These are phyloP conservation scores for Fusarium subtropicale DNA, from an alignment of 2,329 filamentous ascomycete species.

Conservation along the genomic window DNA sequence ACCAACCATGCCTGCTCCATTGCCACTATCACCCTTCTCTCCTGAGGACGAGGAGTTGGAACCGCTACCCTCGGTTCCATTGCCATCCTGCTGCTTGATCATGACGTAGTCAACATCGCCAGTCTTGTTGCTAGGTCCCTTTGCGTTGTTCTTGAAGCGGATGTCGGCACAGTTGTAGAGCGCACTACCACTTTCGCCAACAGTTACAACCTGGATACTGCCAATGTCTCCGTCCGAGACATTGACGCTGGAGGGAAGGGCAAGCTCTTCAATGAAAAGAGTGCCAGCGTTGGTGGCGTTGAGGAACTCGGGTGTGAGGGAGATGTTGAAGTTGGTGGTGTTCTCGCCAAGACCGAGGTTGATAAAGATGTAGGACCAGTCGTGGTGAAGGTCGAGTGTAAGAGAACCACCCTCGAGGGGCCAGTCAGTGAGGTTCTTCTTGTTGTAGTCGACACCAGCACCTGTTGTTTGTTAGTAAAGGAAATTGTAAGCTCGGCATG, in stretches of 20 bases:
- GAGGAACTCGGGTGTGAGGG: slow-evolving; percentile 69
- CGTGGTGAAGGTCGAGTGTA: slow-evolving; percentile 62
- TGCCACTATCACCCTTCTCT: slow-evolving; percentile 29
- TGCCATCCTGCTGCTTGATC: slow-evolving; percentile 48
- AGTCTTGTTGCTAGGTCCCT: slow-evolving; percentile 55
- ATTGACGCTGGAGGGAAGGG: slow-evolving; percentile 60
- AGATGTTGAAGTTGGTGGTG: slow-evolving; percentile 74
- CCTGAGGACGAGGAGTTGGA: slow-evolving; percentile 32
- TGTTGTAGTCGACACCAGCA: slow-evolving; percentile 59
- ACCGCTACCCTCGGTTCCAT: slow-evolving; percentile 36
- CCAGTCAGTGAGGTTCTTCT: slow-evolving; percentile 64
- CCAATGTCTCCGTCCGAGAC: slow-evolving; percentile 71
- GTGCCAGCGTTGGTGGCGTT: slow-evolving; percentile 70
- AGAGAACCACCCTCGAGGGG: slow-evolving; percentile 62
- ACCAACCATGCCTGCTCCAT: slow-evolving; percentile 41
- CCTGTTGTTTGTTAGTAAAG: slow-evolving; percentile 50
- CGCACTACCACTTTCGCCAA: slow-evolving; percentile 67
- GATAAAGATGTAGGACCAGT: slow-evolving; percentile 65
- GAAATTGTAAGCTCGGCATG: background rate
- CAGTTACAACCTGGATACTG: slow-evolving; percentile 76
- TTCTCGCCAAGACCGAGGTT: slow-evolving; percentile 64
- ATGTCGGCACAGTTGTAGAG: slow-evolving; percentile 84
- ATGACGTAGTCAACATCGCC: slow-evolving; percentile 58
- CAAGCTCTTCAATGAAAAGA: slow-evolving; percentile 73
- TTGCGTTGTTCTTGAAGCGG: slow-evolving; percentile 68